phyloP scores from a whole-genome alignment of 768 basidiomycete species.

The Pulveroboletus sp. region DNA sequence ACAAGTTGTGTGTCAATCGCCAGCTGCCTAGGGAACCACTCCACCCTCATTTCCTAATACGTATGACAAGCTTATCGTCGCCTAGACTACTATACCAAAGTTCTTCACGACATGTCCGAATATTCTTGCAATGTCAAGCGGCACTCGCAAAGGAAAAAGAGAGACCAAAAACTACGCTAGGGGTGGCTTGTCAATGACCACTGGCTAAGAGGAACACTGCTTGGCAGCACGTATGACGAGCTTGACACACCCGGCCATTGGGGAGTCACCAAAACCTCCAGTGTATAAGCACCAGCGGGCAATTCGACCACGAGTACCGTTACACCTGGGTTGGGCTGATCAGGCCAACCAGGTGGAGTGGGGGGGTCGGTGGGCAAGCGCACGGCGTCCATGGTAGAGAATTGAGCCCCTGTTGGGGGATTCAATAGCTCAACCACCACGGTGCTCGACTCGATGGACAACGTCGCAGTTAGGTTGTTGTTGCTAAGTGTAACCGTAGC shows the following conservation, averaged over 20 bases:
- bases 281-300: slow-evolving; percentile 62
- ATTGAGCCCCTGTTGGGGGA: slow-evolving; percentile 58
- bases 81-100: slow-evolving; percentile 5
- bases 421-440: slow-evolving; percentile 64
- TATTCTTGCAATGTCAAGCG: neutral
- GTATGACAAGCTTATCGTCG: neutral
- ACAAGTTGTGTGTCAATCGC: slow-evolving; percentile 16
- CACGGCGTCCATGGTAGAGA: slow-evolving; percentile 50
- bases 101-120: slow-evolving; percentile 3
- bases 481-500: slow-evolving; percentile 62
- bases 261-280: slow-evolving; percentile 91
- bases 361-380: slow-evolving; percentile 60
- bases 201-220: slow-evolving; percentile 58
- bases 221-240: slow-evolving; percentile 60
- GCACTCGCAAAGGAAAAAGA: neutral
- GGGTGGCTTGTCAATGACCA: slow-evolving; percentile 81
- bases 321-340: slow-evolving; percentile 75
- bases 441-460: slow-evolving; percentile 66
- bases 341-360: slow-evolving; percentile 50
- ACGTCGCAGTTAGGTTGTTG: slow-evolving; percentile 63
- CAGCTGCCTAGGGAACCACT: slow-evolving; percentile 13
- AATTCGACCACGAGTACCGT: slow-evolving; percentile 70
- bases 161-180: slow-evolving; percentile 10
- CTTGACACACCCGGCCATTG: slow-evolving; percentile 75
- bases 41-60: slow-evolving; percentile 10